Evolutionary conservation across 345 rosid genomes (phyloP), one percentile per base, ranked within the genome.

Genomic region (Punica granatum): DNA sequence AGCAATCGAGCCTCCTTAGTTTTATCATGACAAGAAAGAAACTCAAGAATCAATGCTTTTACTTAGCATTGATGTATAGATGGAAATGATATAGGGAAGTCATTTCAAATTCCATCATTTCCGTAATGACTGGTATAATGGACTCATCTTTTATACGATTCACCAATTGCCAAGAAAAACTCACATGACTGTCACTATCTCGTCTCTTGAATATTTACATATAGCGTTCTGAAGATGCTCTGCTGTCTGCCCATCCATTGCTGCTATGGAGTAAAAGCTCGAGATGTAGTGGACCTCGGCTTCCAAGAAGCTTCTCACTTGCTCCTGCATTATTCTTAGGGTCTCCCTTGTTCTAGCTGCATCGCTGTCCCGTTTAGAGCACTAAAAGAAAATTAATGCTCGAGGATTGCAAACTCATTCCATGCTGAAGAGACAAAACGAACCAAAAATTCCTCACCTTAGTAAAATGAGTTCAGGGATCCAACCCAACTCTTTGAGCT

Each of bases 241-340:
- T 0, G 97, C 97, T 9, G 99, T 93, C 76, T 93, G 99, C 34
- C 99, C 99, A 68, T 93, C 97, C 99, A 94, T 86, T 32, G 97
- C 96, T 3, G 99, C 92, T 68, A 94, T 78, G 56, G 97, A 94
- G 80, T 94, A 94, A 77, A 90, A 94, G 82, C 97, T 94, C 0
- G 99, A 88, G 66, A 94, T 76, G 73, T 87, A 89, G 79, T 85
- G 91, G 64, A 87, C 83, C 76, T 86, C 84, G 6, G 97, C 92
- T 66, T 84, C 91, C 77, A 80, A 64, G 64, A 94, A 83, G 48
- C 70, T 87, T 39, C 67, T 78, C 3, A 86, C 91, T n/a, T 78
- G 84, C n/a, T 84, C 87, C 85, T 90, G 99, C 99, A 94, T 94
- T 73, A 87, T 80, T 70, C 68, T 75, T 54, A 93, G 87, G 11